These are phyloP conservation scores for Trichothecium sympodiale DNA, from an alignment of 2,329 filamentous ascomycete species.

Conservation along the genomic window DNA sequence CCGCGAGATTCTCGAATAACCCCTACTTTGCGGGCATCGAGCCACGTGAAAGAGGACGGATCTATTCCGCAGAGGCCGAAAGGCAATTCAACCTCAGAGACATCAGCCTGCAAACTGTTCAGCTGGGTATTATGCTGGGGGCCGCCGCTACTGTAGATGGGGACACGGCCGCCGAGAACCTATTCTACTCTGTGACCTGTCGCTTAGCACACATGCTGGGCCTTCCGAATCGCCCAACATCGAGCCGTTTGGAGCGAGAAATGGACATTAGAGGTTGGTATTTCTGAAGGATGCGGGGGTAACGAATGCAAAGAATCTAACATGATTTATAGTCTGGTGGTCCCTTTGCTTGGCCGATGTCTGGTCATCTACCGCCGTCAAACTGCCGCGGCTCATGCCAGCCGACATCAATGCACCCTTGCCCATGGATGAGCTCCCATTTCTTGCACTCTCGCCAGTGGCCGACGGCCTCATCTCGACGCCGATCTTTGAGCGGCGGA, in stretches of 20 bases:
- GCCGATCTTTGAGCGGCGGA: slow-evolving; percentile 2
- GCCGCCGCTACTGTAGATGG: slow-evolving; percentile 21
- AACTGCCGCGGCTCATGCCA: slow-evolving; percentile 11
- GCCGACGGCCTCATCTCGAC: background rate
- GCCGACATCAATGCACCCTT: slow-evolving; percentile 11
- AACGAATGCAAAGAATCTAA: no score
- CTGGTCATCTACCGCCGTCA: slow-evolving; percentile 12
- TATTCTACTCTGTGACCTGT: slow-evolving; percentile 25
- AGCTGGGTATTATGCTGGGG: slow-evolving; percentile 26
- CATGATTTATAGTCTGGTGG: slow-evolving; percentile 9
- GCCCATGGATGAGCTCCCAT: slow-evolving; percentile 24
- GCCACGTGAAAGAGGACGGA: slow-evolving; percentile 12
- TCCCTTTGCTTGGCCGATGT: slow-evolving; percentile 13
- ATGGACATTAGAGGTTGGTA: slow-evolving; percentile 18
- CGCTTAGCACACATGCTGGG: slow-evolving; percentile 22
- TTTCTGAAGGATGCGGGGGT: no score
- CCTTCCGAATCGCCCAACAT: slow-evolving; percentile 16
- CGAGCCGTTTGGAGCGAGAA: slow-evolving; percentile 19
- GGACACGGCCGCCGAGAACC: slow-evolving; percentile 21
- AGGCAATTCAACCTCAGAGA: slow-evolving; percentile 20
- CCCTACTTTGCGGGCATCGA: slow-evolving; percentile 8
- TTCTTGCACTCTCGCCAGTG: slow-evolving; percentile 10
- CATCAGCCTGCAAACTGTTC: slow-evolving; percentile 24
- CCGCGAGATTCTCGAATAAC: slow-evolving; percentile 15
- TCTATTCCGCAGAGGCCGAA: slow-evolving; percentile 11